phyloP scores from a whole-genome alignment of 1,284 basidiomycete species.

The Stygiomarasmius scandens region DNA sequence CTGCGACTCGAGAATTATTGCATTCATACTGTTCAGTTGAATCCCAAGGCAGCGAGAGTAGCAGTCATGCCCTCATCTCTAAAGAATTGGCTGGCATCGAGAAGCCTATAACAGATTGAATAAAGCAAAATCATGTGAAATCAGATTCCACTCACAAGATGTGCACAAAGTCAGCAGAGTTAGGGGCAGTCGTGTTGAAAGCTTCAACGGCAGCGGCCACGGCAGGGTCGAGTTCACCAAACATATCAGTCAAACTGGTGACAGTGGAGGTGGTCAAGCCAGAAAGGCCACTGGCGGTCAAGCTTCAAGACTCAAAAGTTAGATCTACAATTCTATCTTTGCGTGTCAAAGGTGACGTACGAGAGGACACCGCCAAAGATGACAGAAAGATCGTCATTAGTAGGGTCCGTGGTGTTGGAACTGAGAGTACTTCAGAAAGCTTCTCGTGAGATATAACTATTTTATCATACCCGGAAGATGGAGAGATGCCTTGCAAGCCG shows the following conservation, averaged over 20 bases:
- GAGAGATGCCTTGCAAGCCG: constrained; percentile 24
- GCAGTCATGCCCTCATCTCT: constrained; percentile 30
- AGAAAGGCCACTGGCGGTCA: constrained; percentile 29
- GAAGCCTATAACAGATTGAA: constrained; percentile 27
- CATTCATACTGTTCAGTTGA: constrained; percentile 15
- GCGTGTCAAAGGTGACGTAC: constrained; percentile 23
- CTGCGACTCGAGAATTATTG: neutral
- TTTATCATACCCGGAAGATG: constrained; percentile 33
- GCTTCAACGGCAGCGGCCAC: constrained; percentile 25
- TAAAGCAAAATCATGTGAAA: neutral
- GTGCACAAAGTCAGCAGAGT: constrained; percentile 26
- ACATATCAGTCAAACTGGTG: constrained; percentile 25
- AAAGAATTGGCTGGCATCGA: constrained; percentile 37
- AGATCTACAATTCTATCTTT: neutral
- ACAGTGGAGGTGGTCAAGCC: constrained; percentile 27
- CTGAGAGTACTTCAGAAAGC: neutral
- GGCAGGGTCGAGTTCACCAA: constrained; percentile 31
- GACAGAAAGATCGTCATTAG: constrained; percentile 36
- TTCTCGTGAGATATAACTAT: neutral
- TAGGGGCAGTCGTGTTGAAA: constrained; percentile 32
- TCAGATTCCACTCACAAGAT: constrained; percentile 27
- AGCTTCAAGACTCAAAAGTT: constrained; percentile 17
- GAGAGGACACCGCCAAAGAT: constrained; percentile 29
- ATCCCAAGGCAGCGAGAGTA: constrained; percentile 33
- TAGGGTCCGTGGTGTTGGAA: constrained; percentile 23